Base-by-base conservation (phyloP, 1,139 yeast species). In the Pichia cactophila region DNA sequence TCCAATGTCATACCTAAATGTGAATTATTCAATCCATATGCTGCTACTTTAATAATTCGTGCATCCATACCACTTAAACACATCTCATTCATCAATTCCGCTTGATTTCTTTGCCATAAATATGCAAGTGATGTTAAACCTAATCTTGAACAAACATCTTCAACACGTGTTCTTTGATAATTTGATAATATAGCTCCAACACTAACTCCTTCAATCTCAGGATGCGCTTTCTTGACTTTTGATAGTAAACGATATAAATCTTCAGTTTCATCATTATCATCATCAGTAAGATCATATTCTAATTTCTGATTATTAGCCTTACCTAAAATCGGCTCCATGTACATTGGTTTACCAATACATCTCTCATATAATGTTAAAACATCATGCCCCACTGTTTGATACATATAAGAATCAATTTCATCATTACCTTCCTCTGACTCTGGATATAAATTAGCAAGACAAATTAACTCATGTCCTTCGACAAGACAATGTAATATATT, bases 331-430 rank as follows among this genome's bases (percentile, higher is more conserved):
- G 74, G 71, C n/a, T 77, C 80, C 47, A 96, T 69, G 60, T 83
- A 88, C 60, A 92, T 68, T 0, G 98, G 97, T 1, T 86, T 80
- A 6, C 79, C 89, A 43, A 86, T 69, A 59, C 96, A 86, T 53
- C 83, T 73, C 2, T 78, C 71, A 60, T 89, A 88, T 50, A 71
- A 67, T 0, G 77, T 75, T 5, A 92, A 74, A 4, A 87, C 79
- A 57, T 85, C 88, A 64, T 86, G 94, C 0, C 98, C 98, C n/a
- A 92, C 98, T 0, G 98, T 92, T 66, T 92, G 98, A 66, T 87
- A 92, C 98, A 92, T 92, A 64, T 85, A 92, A 49, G 96, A 86
- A 66, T 92, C 97, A 51, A 92, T 71, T 64, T 92, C 98, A 56
- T 76, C 78, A 20, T 66, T 67, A 17, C 69, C 66, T 23, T 67